Evolutionary conservation across 2,329 filamentous ascomycete species (phyloP).

Genomic region (Tolypocladium inflatum): DNA sequence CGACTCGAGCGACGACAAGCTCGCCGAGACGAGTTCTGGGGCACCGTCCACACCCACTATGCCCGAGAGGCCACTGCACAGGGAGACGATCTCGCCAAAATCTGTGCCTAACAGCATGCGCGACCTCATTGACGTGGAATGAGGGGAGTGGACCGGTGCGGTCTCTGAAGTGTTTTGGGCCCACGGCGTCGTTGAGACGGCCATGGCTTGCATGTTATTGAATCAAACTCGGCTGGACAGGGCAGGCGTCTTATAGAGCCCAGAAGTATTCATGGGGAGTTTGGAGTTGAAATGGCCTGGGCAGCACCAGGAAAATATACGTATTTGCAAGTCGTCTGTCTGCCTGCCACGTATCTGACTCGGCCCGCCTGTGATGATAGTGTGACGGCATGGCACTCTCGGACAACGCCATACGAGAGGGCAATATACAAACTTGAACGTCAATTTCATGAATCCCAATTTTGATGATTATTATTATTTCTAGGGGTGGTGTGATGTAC

Average conservation of each 20-base stretch:
- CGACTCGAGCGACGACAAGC: constrained; percentile 5
- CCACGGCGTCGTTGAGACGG: neutral
- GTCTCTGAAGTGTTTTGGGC: neutral
- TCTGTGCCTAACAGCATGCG: constrained; percentile 30
- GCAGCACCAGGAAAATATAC: neutral
- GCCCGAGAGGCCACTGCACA: neutral
- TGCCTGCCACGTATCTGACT: neutral
- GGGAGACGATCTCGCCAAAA: constrained; percentile 32
- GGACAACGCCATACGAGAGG: neutral
- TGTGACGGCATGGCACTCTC: neutral
- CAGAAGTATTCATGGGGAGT: neutral
- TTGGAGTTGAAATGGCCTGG: neutral
- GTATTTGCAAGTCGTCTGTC: neutral
- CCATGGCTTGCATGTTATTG: neutral
- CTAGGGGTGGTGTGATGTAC: neutral
- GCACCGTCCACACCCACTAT: constrained; percentile 11
- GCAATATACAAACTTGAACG: neutral
- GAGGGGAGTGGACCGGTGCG: neutral
- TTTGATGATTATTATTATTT: neutral
- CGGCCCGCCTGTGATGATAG: neutral
- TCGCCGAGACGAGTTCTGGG: constrained; percentile 2
- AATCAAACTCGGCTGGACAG: neutral
- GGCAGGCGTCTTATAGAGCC: neutral
- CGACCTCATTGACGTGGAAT: constrained; percentile 2
- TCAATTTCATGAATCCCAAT: too few species aligned